Conservation (phyloP, 2,329 filamentous ascomycete species). For the Helotiales sp. region DNA sequence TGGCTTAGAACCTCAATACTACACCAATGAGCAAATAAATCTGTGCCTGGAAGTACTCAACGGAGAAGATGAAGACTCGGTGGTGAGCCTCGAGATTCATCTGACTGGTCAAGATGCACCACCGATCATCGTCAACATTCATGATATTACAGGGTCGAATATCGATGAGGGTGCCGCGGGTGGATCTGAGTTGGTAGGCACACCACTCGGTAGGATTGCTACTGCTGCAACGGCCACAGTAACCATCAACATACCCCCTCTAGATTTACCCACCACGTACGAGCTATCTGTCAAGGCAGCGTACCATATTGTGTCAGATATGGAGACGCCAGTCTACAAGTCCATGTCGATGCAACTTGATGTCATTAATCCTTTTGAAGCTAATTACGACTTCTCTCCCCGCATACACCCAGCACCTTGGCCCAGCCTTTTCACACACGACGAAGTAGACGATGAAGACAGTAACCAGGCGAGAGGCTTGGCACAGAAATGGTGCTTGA, state of each 20-base stretch:
- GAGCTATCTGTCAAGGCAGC: slow-evolving; percentile 71
- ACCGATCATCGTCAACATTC: slow-evolving; percentile 41
- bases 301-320: slow-evolving; percentile 79
- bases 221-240: slow-evolving; percentile 45
- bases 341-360: slow-evolving; percentile 66
- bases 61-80: slow-evolving; percentile 77
- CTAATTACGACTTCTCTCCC: slow-evolving; percentile 84
- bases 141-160: not conserved
- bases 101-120: slow-evolving; percentile 61
- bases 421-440: slow-evolving; percentile 78
- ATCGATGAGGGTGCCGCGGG: slow-evolving; percentile 5
- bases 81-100: slow-evolving; percentile 68
- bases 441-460: slow-evolving; percentile 36
- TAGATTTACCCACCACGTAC: slow-evolving; percentile 53
- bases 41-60: slow-evolving; percentile 74
- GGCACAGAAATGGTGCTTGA: slow-evolving; percentile 77
- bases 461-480: slow-evolving; percentile 56
- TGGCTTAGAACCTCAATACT: slow-evolving; percentile 70
- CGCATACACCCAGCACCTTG: slow-evolving; percentile 75
- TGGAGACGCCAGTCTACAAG: slow-evolving; percentile 79
- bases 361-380: slow-evolving; percentile 83
- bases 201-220: slow-evolving; percentile 41
- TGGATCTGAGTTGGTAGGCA: slow-evolving; percentile 10
- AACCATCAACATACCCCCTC: slow-evolving; percentile 51
- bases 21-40: slow-evolving; percentile 75